Evolutionary conservation across 306 rosid species (phyloP).

Genomic region (Medicago lupulina): DNA sequence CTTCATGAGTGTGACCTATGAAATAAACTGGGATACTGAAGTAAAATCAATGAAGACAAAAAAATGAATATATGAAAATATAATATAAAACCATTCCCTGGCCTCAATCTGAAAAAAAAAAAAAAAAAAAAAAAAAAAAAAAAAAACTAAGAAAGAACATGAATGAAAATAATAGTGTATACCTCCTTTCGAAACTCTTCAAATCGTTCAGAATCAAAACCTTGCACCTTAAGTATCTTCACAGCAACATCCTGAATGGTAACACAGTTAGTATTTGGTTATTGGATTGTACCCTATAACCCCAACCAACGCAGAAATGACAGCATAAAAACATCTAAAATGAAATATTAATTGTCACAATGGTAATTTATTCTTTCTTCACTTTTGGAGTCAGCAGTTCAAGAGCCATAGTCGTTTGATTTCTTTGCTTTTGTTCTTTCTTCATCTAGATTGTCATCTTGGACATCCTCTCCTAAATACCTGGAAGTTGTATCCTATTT

Average conservation of each 20-base stretch:
- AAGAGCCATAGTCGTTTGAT: not conserved
- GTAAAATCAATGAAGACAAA: conserved; percentile 21
- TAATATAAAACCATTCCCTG: conserved; percentile 18
- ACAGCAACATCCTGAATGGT: conserved; percentile 88
- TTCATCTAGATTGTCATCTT: conserved; percentile 15
- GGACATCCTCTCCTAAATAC: not conserved
- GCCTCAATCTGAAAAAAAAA: not conserved
- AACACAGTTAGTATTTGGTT: conserved; percentile 38
- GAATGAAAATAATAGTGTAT: conserved; percentile 19
- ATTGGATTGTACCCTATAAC: conserved; percentile 2
- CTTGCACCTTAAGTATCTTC: conserved; percentile 90
- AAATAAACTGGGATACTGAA: conserved; percentile 46
- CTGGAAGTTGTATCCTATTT: not conserved
- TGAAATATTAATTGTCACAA: conserved; percentile 15
- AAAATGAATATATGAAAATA: not conserved
- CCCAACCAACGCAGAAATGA: conserved; percentile 16
- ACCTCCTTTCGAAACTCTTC: conserved; percentile 91
- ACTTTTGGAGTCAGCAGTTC: conserved; percentile 12
- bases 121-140: conserved; percentile 14
- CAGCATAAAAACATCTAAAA: conserved; percentile 34
- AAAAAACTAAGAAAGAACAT: conserved; percentile 21
- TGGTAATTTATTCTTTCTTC: conserved; percentile 12
- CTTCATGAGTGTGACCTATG: conserved; percentile 89
- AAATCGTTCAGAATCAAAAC: conserved; percentile 70
- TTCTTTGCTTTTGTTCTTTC: not conserved